Conservation (phyloP, 495 filamentous ascomycete species). For the Arthonia radiata region DNA sequence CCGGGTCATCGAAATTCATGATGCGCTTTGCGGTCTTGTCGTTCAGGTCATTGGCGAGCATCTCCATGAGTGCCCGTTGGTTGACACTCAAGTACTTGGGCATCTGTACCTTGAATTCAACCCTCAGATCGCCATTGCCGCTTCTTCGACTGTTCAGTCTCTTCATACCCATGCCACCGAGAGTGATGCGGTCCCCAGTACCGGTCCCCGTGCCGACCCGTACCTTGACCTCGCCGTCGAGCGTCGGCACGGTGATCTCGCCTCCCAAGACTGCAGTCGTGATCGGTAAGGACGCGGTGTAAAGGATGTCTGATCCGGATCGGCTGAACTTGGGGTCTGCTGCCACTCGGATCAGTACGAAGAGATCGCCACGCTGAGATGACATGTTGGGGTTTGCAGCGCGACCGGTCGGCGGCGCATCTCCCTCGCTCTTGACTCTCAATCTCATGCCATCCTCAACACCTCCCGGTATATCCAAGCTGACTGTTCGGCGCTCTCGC, state of each 20-base stretch:
- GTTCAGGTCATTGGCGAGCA: constrained; percentile 81
- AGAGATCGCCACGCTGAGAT: constrained; percentile 56
- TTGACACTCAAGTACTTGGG: constrained; percentile 76
- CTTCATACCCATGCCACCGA: constrained; percentile 80
- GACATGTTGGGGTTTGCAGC: constrained; percentile 28
- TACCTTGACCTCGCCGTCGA: constrained; percentile 72
- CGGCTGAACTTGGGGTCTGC: constrained; percentile 70
- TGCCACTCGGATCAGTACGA: constrained; percentile 59
- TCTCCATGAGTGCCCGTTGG: constrained; percentile 76
- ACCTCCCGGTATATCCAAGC: constrained; percentile 74
- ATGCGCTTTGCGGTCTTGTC: constrained; percentile 79
- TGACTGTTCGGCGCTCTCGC: constrained; percentile 52
- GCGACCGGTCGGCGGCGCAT: constrained; percentile 52
- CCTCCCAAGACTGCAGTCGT: constrained; percentile 86
- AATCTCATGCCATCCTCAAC: constrained; percentile 90
- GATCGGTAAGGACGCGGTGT: constrained; percentile 73
- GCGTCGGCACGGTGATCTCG: constrained; percentile 66
- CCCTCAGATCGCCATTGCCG: constrained; percentile 51
- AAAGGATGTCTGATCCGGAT: constrained; percentile 65
- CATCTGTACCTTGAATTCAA: constrained; percentile 89
- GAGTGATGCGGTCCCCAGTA: constrained; percentile 72
- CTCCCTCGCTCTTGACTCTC: constrained; percentile 57
- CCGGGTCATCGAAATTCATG: constrained; percentile 41
- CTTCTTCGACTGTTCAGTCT: constrained; percentile 32
- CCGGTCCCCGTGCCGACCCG: constrained; percentile 74